Evolutionary conservation across 345 rosid species (phyloP), one percentile per base, ranked within the genome.

Genomic region (Kernera saxatilis): DNA sequence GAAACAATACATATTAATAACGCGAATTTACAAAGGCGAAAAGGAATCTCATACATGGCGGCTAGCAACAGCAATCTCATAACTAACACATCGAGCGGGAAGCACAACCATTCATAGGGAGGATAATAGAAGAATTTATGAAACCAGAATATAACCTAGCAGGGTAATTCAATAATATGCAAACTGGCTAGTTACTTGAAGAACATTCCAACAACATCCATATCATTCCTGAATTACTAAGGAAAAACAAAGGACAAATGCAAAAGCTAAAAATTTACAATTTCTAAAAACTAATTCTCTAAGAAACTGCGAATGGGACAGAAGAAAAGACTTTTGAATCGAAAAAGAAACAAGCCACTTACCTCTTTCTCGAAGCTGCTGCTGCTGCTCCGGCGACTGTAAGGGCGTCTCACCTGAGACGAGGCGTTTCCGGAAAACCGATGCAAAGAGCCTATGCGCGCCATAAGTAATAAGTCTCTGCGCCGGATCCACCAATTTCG

Each of bases 401-500:
- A 49, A 17, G 1, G 71, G 67, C n/a, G 71, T 39, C 40, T 76
- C 79, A 48, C 46, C 75, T 8, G 75, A 70, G 58, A 74, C 88
- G 9, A 92, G 92, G 21, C 89, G 96, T 71, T 91, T 94, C 58
- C 82, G 86, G 57, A 89, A 89, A 15, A 91, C 77, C 3, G 96
- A 91, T 23, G 80, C 84, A 55, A 87, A 92, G 17, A 94, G 87
- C 78, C 70, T 81, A 49, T 88, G 85, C 55, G 99, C 99, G 55
- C 95, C 70, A n/a, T 87, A 81, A 37, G 87, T 54, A 61, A 94
- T 83, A 52, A 94, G 85, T 64, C 86, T 67, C 69, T 88, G 98
- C 8, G 98, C 96, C 62, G 98, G 99, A 87, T 91, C 93, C 75
- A 94, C 87, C 67, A 94, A 49, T 82, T 84, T 94, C 72, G 97